Percentiles rank a stretch among this genome's conserved stretches.
Conservation (phyloP, 352 stramenopile genomes). For the Globisporangium nodosum region DNA sequence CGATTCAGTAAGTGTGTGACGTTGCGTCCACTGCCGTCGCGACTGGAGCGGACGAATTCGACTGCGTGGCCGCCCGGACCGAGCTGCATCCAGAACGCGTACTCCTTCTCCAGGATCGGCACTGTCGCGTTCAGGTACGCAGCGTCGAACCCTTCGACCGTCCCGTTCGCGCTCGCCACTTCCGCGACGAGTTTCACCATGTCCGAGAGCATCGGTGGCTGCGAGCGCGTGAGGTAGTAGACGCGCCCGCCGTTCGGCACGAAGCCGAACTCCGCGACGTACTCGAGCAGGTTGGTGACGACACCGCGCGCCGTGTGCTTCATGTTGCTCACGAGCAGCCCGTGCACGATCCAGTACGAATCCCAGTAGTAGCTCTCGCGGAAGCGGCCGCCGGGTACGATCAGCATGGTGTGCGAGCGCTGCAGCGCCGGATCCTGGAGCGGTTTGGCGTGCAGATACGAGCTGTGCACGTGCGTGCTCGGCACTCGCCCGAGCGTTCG, state of each 20-base stretch:
- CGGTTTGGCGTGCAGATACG: conserved; percentile 44
- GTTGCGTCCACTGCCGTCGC: neutral
- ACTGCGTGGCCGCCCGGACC: conserved; percentile 57
- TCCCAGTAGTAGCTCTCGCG: conserved; percentile 93
- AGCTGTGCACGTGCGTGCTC: conserved; percentile 44
- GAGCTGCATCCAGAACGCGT: conserved; percentile 80
- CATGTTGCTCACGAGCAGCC: conserved; percentile 83
- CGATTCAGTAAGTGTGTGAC: conserved; percentile 60
- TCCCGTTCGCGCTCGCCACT: conserved; percentile 6
- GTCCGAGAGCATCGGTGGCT: conserved; percentile 88
- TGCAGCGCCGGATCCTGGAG: conserved; percentile 27
- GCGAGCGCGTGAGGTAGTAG: conserved; percentile 89
- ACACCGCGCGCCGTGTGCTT: conserved; percentile 63
- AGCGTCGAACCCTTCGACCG: conserved; percentile 19
- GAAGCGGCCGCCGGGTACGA: conserved; percentile 89
- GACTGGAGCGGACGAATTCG: conserved; percentile 23
- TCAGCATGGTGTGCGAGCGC: conserved; percentile 55
- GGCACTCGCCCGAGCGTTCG: conserved; percentile 54
- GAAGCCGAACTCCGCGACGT: conserved; percentile 81
- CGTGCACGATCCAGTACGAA: conserved; percentile 90
- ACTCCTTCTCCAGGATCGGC: conserved; percentile 74
- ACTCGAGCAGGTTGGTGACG: conserved; percentile 85
- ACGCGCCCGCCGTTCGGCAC: conserved; percentile 88
- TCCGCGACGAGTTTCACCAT: conserved; percentile 69
- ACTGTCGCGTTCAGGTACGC: conserved; percentile 45